Percentiles rank a stretch among this genome's conserved stretches.
These are phyloP conservation scores for Thymus mandschuricus DNA, from an alignment of 257 asterid genomes.

Conservation along the genomic window DNA sequence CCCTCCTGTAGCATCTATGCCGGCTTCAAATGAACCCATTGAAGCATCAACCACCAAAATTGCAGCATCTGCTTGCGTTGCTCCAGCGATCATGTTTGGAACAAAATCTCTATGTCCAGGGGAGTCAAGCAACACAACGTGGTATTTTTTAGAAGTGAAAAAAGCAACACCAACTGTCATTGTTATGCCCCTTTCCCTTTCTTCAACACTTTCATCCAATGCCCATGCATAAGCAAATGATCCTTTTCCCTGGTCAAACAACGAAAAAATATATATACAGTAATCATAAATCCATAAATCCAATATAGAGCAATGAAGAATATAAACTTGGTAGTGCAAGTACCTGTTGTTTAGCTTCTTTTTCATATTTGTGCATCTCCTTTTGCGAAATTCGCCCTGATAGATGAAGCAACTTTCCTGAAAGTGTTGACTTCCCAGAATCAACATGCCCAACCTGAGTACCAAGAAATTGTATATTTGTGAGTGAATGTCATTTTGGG, in stretches of 20 bases:
- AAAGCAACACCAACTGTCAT: slow-evolving; percentile 97
- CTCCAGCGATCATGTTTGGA: slow-evolving; percentile 99
- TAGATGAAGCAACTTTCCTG: slow-evolving; percentile 92
- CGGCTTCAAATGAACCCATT: slow-evolving; percentile 90
- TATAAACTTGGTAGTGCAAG: slow-evolving; percentile 8
- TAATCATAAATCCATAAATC: slow-evolving; percentile 12
- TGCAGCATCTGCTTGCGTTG: slow-evolving; percentile 99
- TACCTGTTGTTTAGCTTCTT: slow-evolving; percentile 88
- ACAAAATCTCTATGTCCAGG: slow-evolving; percentile 99
- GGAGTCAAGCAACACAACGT: slow-evolving; percentile 89
- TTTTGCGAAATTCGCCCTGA: slow-evolving; percentile 84
- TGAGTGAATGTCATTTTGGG: slow-evolving; percentile 8
- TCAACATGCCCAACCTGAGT: slow-evolving; percentile 97
- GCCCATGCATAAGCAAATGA: slow-evolving; percentile 99
- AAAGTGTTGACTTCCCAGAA: slow-evolving; percentile 98
- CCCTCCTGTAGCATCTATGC: slow-evolving; percentile 80
- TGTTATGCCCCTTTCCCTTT: slow-evolving; percentile 98
- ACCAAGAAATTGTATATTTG: slow-evolving; percentile 25
- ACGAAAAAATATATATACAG: slow-evolving; percentile 24
- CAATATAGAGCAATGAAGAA: slow-evolving; percentile 27
- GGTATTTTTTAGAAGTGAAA: slow-evolving; percentile 70
- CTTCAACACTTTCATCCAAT: slow-evolving; percentile 96
- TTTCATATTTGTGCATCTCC: slow-evolving; percentile 82
- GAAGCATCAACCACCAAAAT: slow-evolving; percentile 92
- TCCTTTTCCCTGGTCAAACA: slow-evolving; percentile 84